Percentiles rank a stretch among this genome's conserved stretches.
These are phyloP conservation scores for Penicillium sp. DNA, from an alignment of 2,329 filamentous ascomycete species.

Conservation along the genomic window DNA sequence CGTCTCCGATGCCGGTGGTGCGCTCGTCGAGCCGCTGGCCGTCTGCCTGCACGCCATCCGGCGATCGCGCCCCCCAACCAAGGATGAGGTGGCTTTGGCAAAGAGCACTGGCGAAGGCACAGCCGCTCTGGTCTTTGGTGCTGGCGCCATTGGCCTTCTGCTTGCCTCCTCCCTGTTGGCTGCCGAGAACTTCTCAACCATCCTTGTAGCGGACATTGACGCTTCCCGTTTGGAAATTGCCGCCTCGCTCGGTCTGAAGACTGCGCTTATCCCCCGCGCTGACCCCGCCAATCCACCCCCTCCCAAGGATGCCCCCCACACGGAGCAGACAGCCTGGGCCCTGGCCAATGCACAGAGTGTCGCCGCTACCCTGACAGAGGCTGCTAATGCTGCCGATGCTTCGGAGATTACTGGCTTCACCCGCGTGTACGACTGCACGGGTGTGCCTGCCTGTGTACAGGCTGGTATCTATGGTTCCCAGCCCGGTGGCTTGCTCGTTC, in stretches of 20 bases:
- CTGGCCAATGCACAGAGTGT: constrained; percentile 42
- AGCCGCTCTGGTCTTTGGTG: constrained; percentile 63
- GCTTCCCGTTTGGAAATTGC: constrained; percentile 61
- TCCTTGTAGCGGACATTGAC: constrained; percentile 67
- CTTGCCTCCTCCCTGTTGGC: constrained; percentile 62
- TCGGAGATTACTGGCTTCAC: constrained; percentile 41
- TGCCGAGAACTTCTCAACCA: constrained; percentile 56
- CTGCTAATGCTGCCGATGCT: constrained; percentile 16
- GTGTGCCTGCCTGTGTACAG: constrained; percentile 50
- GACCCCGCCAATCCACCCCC: constrained; percentile 35
- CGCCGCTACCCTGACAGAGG: constrained; percentile 36
- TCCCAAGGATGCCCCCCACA: constrained; percentile 33
- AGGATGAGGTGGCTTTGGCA: constrained; percentile 41
- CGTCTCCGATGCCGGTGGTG: constrained; percentile 60
- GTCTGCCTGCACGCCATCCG: constrained; percentile 65
- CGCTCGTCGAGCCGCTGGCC: constrained; percentile 63
- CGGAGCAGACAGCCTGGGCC: constrained; percentile 38
- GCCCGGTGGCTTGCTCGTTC: constrained; percentile 57
- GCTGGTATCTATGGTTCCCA: constrained; percentile 49
- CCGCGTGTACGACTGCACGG: constrained; percentile 53
- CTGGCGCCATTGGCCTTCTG: constrained; percentile 64
- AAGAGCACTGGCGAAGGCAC: constrained; percentile 45
- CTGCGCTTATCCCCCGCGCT: constrained; percentile 41
- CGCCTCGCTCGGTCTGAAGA: constrained; percentile 40
- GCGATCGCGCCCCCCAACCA: constrained; percentile 54